Evolutionary conservation across 331 rosid genomes (phyloP).

Genomic region (Cydonia oblonga): DNA sequence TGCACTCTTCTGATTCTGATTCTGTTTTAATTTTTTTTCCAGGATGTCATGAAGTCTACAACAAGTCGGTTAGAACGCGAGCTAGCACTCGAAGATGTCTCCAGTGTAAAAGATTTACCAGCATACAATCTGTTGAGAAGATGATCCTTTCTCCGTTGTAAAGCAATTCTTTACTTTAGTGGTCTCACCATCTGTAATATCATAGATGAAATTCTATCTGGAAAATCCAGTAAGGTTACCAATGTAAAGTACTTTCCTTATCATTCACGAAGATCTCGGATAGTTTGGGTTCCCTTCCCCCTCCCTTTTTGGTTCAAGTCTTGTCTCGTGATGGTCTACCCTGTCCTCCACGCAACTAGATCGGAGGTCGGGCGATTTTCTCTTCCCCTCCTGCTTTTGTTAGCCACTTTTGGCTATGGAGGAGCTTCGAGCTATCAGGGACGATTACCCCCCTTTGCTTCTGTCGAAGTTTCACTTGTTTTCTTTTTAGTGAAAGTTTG

Average conservation of each 20-base stretch:
- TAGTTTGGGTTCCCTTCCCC: background rate
- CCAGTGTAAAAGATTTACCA: constrained; percentile 65
- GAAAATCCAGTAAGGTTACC: background rate
- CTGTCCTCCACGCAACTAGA: background rate
- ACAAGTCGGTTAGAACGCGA: constrained; percentile 80
- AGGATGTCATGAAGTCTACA: constrained; percentile 85
- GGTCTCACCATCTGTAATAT: background rate
- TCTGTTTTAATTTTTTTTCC: background rate
- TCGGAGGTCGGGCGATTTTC: background rate
- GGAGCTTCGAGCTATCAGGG: background rate
- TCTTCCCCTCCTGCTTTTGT: background rate
- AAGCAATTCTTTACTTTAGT: background rate
- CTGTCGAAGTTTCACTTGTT: background rate
- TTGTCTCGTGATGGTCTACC: background rate
- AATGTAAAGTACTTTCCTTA: background rate
- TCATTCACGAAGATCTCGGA: too few relatives aligned
- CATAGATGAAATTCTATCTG: background rate
- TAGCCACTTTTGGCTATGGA: background rate
- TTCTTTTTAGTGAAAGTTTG: too few relatives aligned
- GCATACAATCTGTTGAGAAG: constrained; percentile 71
- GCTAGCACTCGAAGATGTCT: constrained; percentile 79
- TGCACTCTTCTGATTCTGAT: background rate
- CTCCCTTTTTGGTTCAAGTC: background rate
- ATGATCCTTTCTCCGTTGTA: constrained; percentile 2
- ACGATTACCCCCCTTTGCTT: background rate